A percentile compares a stretch with the other conserved stretches of the same genome.
Evolutionary conservation across 169 alveolate species (phyloP).

Genomic region (Cryptosporidium muris): DNA sequence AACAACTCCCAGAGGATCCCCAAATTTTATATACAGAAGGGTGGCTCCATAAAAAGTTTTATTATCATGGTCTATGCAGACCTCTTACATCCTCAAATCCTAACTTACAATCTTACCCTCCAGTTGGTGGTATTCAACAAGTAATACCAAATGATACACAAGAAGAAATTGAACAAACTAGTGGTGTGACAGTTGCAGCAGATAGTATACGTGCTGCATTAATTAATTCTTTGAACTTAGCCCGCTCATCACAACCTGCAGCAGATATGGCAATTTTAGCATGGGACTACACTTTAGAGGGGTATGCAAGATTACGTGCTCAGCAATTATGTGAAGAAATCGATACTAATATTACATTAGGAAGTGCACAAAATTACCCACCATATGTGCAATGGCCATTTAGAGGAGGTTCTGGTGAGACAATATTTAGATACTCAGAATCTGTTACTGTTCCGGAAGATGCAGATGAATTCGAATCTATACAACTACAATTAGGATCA

Average conservation of each 20-base stretch:
- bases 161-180: background rate
- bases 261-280: slow-evolving; percentile 70
- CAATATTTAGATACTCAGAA: slow-evolving; percentile 20
- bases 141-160: background rate
- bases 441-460: slow-evolving; percentile 48
- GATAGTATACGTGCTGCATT: slow-evolving; percentile 41
- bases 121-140: slow-evolving; percentile 18
- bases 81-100: slow-evolving; percentile 16
- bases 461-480: slow-evolving; percentile 48
- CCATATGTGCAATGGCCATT: slow-evolving; percentile 69
- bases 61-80: slow-evolving; percentile 60
- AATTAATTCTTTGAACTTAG: slow-evolving; percentile 14
- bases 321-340: slow-evolving; percentile 47
- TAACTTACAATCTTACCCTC: slow-evolving; percentile 23
- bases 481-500: slow-evolving; percentile 32
- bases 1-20: slow-evolving; percentile 61
- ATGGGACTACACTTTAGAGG: slow-evolving; percentile 57
- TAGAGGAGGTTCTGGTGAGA: slow-evolving; percentile 70
- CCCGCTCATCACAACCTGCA: slow-evolving; percentile 64
- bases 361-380: slow-evolving; percentile 43
- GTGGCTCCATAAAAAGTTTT: slow-evolving; percentile 43
- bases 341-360: slow-evolving; percentile 21
- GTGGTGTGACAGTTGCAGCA: slow-evolving; percentile 22
- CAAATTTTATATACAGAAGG: slow-evolving; percentile 70
- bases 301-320: slow-evolving; percentile 52